Conservation (phyloP, 805 yeast species). For the Nakazawaea wickerhamii region DNA sequence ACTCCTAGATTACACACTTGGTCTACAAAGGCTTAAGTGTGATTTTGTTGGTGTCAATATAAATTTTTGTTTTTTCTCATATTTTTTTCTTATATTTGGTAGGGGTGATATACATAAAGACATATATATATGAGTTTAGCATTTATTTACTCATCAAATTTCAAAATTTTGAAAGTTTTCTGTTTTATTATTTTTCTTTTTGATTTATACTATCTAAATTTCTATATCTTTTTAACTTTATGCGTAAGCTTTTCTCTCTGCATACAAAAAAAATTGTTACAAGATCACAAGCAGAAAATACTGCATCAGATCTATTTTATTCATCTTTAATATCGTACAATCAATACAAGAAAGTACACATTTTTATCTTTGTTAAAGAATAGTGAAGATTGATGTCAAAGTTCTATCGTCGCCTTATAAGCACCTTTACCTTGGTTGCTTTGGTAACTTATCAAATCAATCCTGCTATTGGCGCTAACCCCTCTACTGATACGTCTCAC, state of each 20-base stretch:
- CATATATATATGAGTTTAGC: not conserved
- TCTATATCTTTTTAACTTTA: too few species aligned
- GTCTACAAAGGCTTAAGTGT: conserved; percentile 40
- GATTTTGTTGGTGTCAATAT: conserved; percentile 18
- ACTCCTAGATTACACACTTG: conserved; percentile 38
- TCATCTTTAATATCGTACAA: too few species aligned
- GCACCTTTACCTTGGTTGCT: not conserved
- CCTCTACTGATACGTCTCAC: not conserved
- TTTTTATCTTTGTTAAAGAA: too few species aligned
- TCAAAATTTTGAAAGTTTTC: not conserved
- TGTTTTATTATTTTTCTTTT: not conserved
- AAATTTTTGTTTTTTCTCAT: not conserved
- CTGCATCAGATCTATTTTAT: too few species aligned
- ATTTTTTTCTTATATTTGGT: not conserved
- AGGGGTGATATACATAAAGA: not conserved
- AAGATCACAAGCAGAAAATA: too few species aligned
- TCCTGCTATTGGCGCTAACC: not conserved
- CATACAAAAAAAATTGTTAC: not conserved
- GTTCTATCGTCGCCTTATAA: not conserved
- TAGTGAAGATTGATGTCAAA: not conserved
- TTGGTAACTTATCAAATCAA: not conserved
- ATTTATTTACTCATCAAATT: not conserved
- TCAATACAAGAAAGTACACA: too few species aligned
- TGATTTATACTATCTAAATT: not conserved
- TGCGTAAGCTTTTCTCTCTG: not conserved